Percentiles rank a stretch among this genome's conserved stretches.
Conservation (phyloP, 306 rosid genomes). For the Prunus mira region DNA sequence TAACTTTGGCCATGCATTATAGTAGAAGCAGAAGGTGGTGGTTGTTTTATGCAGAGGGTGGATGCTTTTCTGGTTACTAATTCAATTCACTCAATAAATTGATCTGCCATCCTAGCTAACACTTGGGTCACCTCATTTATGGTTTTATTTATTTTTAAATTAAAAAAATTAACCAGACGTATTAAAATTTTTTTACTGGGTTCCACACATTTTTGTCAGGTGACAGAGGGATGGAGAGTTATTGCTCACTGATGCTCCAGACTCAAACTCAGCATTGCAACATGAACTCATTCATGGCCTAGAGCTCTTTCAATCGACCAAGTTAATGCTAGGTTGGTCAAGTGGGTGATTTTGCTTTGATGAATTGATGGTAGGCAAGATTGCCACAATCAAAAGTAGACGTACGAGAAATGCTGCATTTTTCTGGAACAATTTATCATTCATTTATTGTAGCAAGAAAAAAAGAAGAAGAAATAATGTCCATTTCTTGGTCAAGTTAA, state of each 20-base stretch:
- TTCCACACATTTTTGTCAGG: constrained; percentile 1
- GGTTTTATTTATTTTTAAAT: neutral
- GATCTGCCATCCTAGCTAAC: constrained; percentile 4
- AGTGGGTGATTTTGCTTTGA: too few species aligned
- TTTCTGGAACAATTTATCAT: too few species aligned
- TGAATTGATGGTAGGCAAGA: too few species aligned
- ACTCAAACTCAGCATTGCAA: too few species aligned
- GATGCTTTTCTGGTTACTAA: neutral
- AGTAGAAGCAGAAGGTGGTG: constrained; percentile 12
- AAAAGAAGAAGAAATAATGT: too few species aligned
- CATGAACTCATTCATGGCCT: too few species aligned
- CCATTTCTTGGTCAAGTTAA: too few species aligned
- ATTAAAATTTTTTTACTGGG: neutral
- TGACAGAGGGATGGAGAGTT: neutral
- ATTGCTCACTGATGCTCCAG: neutral
- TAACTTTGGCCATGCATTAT: neutral
- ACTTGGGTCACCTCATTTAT: constrained; percentile 8
- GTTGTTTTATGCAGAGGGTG: neutral
- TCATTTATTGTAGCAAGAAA: too few species aligned
- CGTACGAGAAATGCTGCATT: too few species aligned
- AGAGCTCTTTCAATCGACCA: too few species aligned
- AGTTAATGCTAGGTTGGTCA: too few species aligned
- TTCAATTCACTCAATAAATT: neutral
- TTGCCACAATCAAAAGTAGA: too few species aligned
- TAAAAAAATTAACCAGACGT: neutral